Evolutionary conservation across 768 basidiomycete genomes (phyloP), one percentile per base, ranked within the genome.

Genomic region (Termitomyces sp.): DNA sequence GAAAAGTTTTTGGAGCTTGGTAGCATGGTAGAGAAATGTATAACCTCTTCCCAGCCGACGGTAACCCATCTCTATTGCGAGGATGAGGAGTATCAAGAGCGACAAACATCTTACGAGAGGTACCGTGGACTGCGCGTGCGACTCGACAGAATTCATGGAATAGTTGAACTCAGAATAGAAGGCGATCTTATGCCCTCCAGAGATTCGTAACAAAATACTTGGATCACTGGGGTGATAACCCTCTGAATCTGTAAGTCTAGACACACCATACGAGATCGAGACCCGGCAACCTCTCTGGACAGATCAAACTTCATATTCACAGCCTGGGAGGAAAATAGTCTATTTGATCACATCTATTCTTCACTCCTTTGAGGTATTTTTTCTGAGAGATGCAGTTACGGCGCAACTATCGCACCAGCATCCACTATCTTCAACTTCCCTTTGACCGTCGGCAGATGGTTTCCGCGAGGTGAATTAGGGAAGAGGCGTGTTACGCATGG

Each of bases 1-100:
- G 87, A 1, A 73, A 68, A 92, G 81, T 58, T 90, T 90, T 75
- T 84, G 89, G 40, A 86, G 68, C 68, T 87, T 89, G 66, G 91
- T 71, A 3, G 89, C 86, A 51, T 89, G 86, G 67, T 89, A 90
- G 8, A 92, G 69, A 33, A 89, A 68, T 4, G 85, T 83, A 63
- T 92, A 90, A 21, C 84, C 84, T 37, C 87, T 89, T 71, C 88
- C 90, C 48, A 92, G 70, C 90, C 92, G 64, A 31, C 19, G 19
- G 31, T 12, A 14, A 14, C 7, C 21, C 10, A 37, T 28, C 26
- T 59, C 8, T 58, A 30, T 49, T 19, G 41, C n/a, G 19, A 31
- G 50, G 54, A 45, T 17, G 23, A 35, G 51, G 54, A 42, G 15
- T 23, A 5, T 41, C 12, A 40, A 19, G 47, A 33, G 56, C 12